Conservation (phyloP, 225 moss, liverwort and hornwort species). For the Pleurozium schreberi region DNA sequence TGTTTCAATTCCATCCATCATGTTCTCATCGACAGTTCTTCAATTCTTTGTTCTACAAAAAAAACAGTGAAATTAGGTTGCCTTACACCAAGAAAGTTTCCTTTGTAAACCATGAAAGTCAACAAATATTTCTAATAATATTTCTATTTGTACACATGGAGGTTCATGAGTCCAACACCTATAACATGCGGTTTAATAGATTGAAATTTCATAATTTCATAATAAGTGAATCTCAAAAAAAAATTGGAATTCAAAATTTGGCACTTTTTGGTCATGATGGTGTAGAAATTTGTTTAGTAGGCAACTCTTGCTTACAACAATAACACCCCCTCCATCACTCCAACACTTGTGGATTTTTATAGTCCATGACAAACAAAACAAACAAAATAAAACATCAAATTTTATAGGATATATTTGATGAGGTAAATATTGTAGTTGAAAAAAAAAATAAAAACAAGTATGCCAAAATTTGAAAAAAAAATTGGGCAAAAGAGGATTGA, state of each 20-base stretch:
- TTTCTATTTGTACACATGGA: too few species aligned
- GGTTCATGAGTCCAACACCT: too few species aligned
- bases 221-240: too few species aligned
- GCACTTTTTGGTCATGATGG: not conserved
- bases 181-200: too few species aligned
- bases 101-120: too few species aligned
- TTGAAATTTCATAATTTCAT: too few species aligned
- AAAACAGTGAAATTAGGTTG: too few species aligned
- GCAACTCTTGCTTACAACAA: rapidly evolving
- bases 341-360: not conserved
- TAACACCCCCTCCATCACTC: rapidly evolving
- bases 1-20: not conserved
- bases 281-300: not conserved
- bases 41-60: not conserved
- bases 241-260: not conserved
- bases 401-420: not conserved
- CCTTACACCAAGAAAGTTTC: too few species aligned
- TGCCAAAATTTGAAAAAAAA: not conserved
- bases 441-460: not conserved
- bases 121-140: too few species aligned
- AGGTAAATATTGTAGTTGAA: not conserved
- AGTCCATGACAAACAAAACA: not conserved
- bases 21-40: rapidly evolving
- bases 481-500: not conserved
- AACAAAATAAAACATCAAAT: not conserved